Base-by-base conservation (phyloP, 768 basidiomycete species). In the Leccinellum rugosiceps region DNA sequence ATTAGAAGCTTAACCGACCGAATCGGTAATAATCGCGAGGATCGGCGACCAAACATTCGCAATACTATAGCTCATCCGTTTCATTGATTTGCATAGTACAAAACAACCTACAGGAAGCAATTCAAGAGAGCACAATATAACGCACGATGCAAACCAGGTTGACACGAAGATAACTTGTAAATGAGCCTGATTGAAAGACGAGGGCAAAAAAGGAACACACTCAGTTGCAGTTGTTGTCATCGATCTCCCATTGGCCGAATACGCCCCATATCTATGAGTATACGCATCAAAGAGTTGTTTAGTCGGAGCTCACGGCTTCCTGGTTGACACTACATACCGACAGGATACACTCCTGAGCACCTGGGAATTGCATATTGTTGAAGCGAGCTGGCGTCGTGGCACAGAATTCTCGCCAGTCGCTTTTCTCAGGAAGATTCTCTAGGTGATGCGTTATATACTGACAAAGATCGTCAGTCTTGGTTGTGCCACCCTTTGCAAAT, bases 341-440 rank as follows among this genome's bases (percentile, higher is more conserved):
- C 30, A 47, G 52, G 50, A 65, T 58, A 26, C 65, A 69, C 14
- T 58, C 58, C 3, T 65, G 55, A 0, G 63, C 59, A 26, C 71
- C 56, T 0, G 53, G 43, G 26, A 73, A 75, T 26, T 69, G 52
- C 57, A 65, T 46, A 1, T 61, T 28, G 17, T 55, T 41, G 48
- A 74, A 70, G 13, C 15, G 15, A 7, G 53, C 53, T 3, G 73
- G 74, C 0, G 74, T 75, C 1, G 74, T 72, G 3, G 72, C 70
- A 51, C 73, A 74, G 53, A 75, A 73, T n/a, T 68, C 64, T 14
- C 35, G 56, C 69, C 71, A 75, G 21, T 73, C 63, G 19, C 59
- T 58, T 13, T 62, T 57, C 9, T 49, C 13, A 0, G 65, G 72
- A 11, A 75, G 53, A 31, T 71, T 65, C 46, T 59, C 56, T 6